These are phyloP conservation scores for Multifurca ochricompacta DNA, from an alignment of 768 basidiomycete genomes.

Conservation along the genomic window DNA sequence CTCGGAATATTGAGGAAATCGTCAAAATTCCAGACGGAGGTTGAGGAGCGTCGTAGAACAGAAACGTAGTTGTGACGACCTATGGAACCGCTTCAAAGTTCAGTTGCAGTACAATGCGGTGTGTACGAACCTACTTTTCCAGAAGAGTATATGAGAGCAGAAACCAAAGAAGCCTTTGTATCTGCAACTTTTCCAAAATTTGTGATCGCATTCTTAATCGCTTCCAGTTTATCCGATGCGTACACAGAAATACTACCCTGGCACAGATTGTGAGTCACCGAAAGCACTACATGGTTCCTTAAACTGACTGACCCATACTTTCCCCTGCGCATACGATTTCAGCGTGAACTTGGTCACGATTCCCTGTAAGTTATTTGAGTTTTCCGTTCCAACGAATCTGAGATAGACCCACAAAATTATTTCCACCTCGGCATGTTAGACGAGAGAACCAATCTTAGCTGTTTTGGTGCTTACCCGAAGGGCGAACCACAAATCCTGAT, in stretches of 20 bases:
- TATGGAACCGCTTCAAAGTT: conserved; percentile 28
- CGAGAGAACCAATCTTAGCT: too few species aligned
- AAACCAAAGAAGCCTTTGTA: neutral
- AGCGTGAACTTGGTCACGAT: conserved; percentile 6
- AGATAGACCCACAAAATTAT: conserved; percentile 1
- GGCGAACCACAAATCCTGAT: conserved; percentile 3
- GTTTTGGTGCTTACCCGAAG: conserved; percentile 1
- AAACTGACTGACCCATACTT: conserved; percentile 11
- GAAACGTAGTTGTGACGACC: neutral
- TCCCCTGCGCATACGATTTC: neutral
- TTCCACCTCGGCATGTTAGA: neutral
- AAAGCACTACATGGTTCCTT: too few species aligned
- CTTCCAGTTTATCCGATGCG: neutral
- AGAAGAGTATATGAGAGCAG: neutral
- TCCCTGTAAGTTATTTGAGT: neutral
- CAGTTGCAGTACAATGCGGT: conserved; percentile 22
- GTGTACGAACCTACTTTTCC: conserved; percentile 32
- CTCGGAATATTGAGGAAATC: conserved; percentile 35
- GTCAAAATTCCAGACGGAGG: conserved; percentile 41
- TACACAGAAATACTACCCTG: neutral
- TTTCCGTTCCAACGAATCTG: neutral
- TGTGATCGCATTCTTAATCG: conserved; percentile 7
- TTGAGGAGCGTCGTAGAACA: conserved; percentile 49
- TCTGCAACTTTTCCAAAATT: neutral
- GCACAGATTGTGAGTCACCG: too few species aligned